Evolutionary conservation across 805 yeast species (phyloP).

Genomic region (Lachancea sp.): DNA sequence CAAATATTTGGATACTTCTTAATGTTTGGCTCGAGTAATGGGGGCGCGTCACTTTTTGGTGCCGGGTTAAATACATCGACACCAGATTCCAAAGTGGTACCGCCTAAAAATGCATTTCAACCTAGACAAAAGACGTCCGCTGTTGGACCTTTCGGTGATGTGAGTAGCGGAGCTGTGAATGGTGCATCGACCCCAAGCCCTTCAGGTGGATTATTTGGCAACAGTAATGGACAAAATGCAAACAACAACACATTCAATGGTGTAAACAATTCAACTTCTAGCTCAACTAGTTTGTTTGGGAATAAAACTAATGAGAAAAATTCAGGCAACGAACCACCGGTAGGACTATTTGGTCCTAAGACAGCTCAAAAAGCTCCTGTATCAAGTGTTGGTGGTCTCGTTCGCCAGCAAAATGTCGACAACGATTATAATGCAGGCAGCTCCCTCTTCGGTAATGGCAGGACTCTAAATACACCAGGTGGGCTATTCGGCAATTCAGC

Average conservation of each 20-base stretch:
- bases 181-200: constrained; percentile 28
- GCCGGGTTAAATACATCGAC: constrained; percentile 29
- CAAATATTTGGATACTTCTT: not conserved
- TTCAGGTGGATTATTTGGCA: constrained; percentile 30
- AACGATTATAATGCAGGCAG: constrained; percentile 1
- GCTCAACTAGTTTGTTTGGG: constrained; percentile 27
- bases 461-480: not conserved
- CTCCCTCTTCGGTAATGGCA: not conserved
- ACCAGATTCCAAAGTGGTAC: constrained; percentile 31
- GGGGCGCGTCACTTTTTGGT: constrained; percentile 22
- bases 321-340: constrained; percentile 9
- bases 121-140: constrained; percentile 23
- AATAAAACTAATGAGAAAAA: constrained; percentile 12
- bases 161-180: constrained; percentile 14
- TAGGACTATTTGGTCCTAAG: constrained; percentile 23
- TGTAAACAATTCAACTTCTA: constrained; percentile 9
- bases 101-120: constrained; percentile 21
- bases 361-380: not conserved
- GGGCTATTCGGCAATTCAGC: constrained; percentile 1
- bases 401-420: not conserved
- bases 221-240: constrained; percentile 12
- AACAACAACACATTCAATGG: constrained; percentile 14
- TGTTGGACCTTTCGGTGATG: constrained; percentile 22
- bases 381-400: not conserved
- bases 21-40: constrained; percentile 20